Evolutionary conservation across 2,329 filamentous ascomycete species (phyloP), one percentile per base, ranked within the genome.

Genomic region (Ophiocordyceps unilateralis): DNA sequence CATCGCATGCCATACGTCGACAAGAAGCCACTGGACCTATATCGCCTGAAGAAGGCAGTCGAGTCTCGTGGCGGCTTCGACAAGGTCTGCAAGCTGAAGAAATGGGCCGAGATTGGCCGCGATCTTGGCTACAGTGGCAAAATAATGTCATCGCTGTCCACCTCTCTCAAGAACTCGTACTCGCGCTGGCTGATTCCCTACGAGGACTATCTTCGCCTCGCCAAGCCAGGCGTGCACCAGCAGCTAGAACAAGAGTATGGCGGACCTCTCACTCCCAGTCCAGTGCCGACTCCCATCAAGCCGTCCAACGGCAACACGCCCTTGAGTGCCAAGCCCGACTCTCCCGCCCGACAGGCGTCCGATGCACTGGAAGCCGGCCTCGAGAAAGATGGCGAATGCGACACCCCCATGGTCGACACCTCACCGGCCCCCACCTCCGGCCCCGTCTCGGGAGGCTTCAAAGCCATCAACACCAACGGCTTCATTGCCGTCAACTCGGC

Each of bases 81-180:
- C 44, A 84, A 84, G 56, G 91, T 98, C 39, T 98, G 91, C 71
- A 95, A 94, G 62, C 73, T 81, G 44, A 98, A 98, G 65, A 96
- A 96, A 66, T 98, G 91, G 91, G 91, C 91, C 15, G 91, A 98
- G 61, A 96, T 98, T 52, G 91, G 91, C 28, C 79, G 91, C 55
- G 91, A 96, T 58, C 67, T 98, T 40, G 91, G 91, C 43, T 98
- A 98, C 63, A 96, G 89, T 57, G 91, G 91, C 57, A 98, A 98
- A 67, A 98, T 98, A 49, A 98, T 98, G 91, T 96, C 89, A 2
- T 96, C 91, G 9, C 67, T 98, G 40, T 98, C 91, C 6, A 98
- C 91, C 0, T 96, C 91, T 5, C 72, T 98, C 37, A 98, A 96
- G 60, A 98, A 98, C 60, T 96, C 91, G 0, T 98, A 93, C 54